Conservation (phyloP, 2,329 filamentous ascomycete genomes). For the Sarocladium kiliense region DNA sequence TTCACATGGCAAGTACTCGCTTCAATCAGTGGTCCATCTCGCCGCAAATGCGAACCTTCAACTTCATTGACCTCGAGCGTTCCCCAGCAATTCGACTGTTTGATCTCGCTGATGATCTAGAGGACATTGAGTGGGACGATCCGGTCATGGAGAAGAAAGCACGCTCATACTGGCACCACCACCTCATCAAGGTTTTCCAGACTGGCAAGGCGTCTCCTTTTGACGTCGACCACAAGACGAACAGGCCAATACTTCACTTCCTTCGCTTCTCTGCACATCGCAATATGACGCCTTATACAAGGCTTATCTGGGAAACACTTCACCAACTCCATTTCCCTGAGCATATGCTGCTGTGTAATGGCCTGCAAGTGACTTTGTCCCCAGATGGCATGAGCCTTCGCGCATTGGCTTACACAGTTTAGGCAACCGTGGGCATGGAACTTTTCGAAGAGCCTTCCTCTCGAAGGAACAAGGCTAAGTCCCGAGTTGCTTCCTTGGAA, state of each 20-base stretch:
- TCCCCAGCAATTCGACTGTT: background rate
- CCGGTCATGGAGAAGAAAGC: background rate
- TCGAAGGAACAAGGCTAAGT: background rate
- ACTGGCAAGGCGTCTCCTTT: background rate
- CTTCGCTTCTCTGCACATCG: background rate
- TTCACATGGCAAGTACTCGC: background rate
- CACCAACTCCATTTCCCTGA: constrained; percentile 1
- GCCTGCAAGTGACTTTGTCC: background rate
- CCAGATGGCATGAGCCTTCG: too few species aligned
- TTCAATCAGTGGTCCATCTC: background rate
- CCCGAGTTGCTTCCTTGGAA: background rate
- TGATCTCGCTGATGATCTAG: constrained; percentile 4
- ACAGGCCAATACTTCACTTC: background rate
- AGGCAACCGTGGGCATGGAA: background rate
- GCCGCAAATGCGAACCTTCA: constrained; percentile 2
- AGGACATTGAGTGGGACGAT: constrained; percentile 1
- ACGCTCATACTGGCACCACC: background rate
- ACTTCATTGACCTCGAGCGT: background rate
- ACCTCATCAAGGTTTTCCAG: background rate
- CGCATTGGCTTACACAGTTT: background rate
- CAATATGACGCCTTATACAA: background rate
- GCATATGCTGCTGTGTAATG: background rate
- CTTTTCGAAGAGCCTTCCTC: constrained; percentile 4
- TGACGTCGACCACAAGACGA: background rate
- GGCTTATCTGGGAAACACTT: background rate